Evolutionary conservation across 2,329 filamentous ascomycete species (phyloP).

Genomic region (Aspergillus sojae): DNA sequence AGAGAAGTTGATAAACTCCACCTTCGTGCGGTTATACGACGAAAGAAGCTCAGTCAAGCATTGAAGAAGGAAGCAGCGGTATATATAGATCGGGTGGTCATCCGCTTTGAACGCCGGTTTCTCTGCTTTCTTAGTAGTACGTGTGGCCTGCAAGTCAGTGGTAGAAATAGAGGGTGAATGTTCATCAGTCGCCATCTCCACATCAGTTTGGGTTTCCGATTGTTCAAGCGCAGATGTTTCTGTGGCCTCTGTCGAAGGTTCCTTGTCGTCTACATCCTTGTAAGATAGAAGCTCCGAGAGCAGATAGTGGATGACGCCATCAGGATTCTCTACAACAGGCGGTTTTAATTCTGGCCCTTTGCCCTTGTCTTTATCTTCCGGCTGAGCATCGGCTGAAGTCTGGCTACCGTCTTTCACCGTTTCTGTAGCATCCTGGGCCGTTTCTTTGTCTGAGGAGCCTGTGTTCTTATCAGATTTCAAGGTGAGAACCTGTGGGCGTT

Average conservation of each 20-base stretch:
- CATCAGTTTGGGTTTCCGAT: conserved; percentile 44
- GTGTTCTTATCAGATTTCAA: conserved; percentile 54
- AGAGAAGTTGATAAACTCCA: conserved; percentile 99
- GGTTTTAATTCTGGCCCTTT: conserved; percentile 75
- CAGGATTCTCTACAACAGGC: conserved; percentile 85
- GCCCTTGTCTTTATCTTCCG: conserved; percentile 36
- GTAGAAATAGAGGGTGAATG: conserved; percentile 36
- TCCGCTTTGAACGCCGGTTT: conserved; percentile 86
- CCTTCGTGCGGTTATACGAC: conserved; percentile 91
- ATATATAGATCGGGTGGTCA: conserved; percentile 94
- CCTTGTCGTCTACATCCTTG: conserved; percentile 87
- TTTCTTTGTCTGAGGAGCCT: conserved; percentile 23
- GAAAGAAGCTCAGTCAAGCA: conserved; percentile 87
- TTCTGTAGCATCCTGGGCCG: conserved; percentile 28
- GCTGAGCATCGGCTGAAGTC: conserved; percentile 23
- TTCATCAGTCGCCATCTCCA: conserved; percentile 53
- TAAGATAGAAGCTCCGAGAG: conserved; percentile 91
- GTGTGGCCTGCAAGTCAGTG: conserved; percentile 31
- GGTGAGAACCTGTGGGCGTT: conserved; percentile 55
- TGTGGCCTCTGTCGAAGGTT: conserved; percentile 47
- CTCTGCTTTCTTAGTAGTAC: conserved; percentile 62
- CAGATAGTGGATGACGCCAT: conserved; percentile 93
- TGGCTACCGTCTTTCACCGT: conserved; percentile 37
- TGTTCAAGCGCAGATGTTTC: conserved; percentile 34
- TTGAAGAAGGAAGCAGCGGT: conserved; percentile 91